phyloP scores from a whole-genome alignment of 164 flowering plant genomes.

The Stephania japonica region DNA sequence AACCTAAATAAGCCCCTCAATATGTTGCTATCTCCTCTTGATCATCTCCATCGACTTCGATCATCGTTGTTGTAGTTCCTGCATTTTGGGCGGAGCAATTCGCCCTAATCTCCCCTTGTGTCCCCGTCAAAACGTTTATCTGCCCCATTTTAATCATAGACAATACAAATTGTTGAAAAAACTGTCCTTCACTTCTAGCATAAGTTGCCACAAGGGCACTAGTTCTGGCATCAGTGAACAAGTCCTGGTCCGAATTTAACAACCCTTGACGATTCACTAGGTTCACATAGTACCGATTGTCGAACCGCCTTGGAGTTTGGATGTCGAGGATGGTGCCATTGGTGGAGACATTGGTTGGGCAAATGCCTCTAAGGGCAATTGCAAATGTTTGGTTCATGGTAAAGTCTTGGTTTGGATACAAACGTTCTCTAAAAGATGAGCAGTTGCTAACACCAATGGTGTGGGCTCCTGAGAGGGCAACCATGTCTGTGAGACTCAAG shows the following conservation, averaged over 20 bases:
- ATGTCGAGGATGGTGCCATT: slow-evolving; percentile 36
- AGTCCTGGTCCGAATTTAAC: slow-evolving; percentile 57
- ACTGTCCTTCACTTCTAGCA: slow-evolving; percentile 35
- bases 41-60: no score
- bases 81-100: slow-evolving; percentile 45
- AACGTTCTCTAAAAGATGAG: slow-evolving; percentile 37
- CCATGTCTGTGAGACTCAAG: slow-evolving; percentile 36
- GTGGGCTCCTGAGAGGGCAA: slow-evolving; percentile 69
- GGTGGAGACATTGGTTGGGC: slow-evolving; percentile 27
- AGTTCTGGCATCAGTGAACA: slow-evolving; percentile 42
- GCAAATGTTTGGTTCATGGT: slow-evolving; percentile 46
- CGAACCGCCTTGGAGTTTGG: slow-evolving; percentile 42
- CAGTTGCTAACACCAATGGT: slow-evolving; percentile 55
- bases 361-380: slow-evolving; percentile 22
- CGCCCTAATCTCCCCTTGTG: slow-evolving; percentile 43
- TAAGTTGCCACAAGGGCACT: slow-evolving; percentile 36
- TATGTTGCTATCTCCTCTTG: no score
- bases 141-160: slow-evolving; percentile 54
- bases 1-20: no score
- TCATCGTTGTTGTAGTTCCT: no score
- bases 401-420: slow-evolving; percentile 51
- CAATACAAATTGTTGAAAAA: slow-evolving; percentile 41
- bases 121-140: slow-evolving; percentile 47
- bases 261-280: slow-evolving; percentile 56
- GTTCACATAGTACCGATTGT: slow-evolving; percentile 57